A percentile compares a stretch with the other conserved stretches of the same genome.
These are phyloP conservation scores for Globisporangium paroecandrum DNA, from an alignment of 352 stramenopile genomes.

Conservation along the genomic window DNA sequence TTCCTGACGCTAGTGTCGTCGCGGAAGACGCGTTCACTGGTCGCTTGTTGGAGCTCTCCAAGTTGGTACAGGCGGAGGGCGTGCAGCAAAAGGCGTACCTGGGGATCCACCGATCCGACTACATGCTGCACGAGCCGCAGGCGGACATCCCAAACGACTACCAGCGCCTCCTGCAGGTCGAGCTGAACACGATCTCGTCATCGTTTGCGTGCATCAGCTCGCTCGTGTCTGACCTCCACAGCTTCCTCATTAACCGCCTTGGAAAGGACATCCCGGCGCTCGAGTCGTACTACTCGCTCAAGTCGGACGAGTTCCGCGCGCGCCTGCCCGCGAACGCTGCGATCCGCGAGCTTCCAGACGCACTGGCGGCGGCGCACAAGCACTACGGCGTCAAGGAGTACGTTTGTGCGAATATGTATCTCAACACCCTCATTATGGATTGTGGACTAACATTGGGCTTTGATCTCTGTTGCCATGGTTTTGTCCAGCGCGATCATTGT, in stretches of 20 bases:
- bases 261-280: constrained; percentile 46
- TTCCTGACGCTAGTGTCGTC: constrained; percentile 39
- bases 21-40: constrained; percentile 86
- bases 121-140: constrained; percentile 91
- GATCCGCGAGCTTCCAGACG: constrained; percentile 60
- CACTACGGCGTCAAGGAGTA: constrained; percentile 74
- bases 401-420: constrained; percentile 12
- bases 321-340: constrained; percentile 66
- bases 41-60: constrained; percentile 75
- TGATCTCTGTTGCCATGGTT: background rate
- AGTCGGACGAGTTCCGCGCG: constrained; percentile 31
- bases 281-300: constrained; percentile 48
- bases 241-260: constrained; percentile 55
- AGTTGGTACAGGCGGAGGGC: constrained; percentile 57
- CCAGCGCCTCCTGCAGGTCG: constrained; percentile 90
- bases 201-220: constrained; percentile 96
- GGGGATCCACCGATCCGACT: constrained; percentile 92
- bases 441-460: background rate
- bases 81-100: constrained; percentile 82
- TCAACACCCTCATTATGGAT: background rate
- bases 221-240: constrained; percentile 90
- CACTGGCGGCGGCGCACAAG: constrained; percentile 60
- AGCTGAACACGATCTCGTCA: constrained; percentile 98
- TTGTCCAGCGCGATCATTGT: constrained; percentile 65
- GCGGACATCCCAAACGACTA: constrained; percentile 26